phyloP scores from a whole-genome alignment of 1,139 yeast genomes.

The Geotrichum klebahnii region DNA sequence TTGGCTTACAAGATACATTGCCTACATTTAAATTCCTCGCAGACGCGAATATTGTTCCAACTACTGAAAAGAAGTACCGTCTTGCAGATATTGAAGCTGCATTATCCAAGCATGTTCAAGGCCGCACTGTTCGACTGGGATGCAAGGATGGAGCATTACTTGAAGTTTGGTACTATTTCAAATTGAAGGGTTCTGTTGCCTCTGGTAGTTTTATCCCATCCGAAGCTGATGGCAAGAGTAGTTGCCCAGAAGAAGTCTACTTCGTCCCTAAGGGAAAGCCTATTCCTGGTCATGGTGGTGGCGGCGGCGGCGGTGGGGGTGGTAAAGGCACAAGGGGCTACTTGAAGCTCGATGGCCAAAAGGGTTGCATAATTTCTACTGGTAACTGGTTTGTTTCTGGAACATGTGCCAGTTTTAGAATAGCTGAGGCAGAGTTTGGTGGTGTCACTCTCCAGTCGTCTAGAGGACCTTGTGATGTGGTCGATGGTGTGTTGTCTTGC shows the following conservation, averaged over 20 bases:
- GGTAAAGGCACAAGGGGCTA: constrained; percentile 40
- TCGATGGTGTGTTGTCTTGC: constrained; percentile 40
- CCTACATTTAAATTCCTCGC: constrained; percentile 69
- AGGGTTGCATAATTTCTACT: constrained; percentile 77
- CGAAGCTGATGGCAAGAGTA: constrained; percentile 52
- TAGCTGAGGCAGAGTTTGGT: constrained; percentile 57
- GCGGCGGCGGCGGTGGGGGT: constrained; percentile 28
- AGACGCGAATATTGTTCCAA: constrained; percentile 67
- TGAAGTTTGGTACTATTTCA: constrained; percentile 89
- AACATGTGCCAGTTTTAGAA: constrained; percentile 73
- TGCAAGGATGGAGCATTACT: constrained; percentile 66
- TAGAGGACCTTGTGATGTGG: constrained; percentile 68
- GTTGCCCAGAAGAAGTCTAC: constrained; percentile 65
- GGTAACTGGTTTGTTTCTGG: constrained; percentile 84
- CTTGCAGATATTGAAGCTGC: constrained; percentile 63
- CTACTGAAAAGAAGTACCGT: constrained; percentile 57
- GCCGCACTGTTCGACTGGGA: constrained; percentile 48
- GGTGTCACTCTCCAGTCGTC: constrained; percentile 65
- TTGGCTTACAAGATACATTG: constrained; percentile 56
- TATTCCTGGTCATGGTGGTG: constrained; percentile 39
- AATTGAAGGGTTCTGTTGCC: constrained; percentile 68
- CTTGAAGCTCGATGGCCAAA: constrained; percentile 51
- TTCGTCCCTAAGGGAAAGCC: constrained; percentile 63
- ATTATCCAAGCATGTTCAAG: constrained; percentile 44
- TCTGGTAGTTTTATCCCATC: constrained; percentile 63